A percentile compares a stretch with the other conserved stretches of the same genome.
These are phyloP conservation scores for Trichophyton equinum DNA, from an alignment of 2,329 filamentous ascomycete genomes.

Conservation along the genomic window DNA sequence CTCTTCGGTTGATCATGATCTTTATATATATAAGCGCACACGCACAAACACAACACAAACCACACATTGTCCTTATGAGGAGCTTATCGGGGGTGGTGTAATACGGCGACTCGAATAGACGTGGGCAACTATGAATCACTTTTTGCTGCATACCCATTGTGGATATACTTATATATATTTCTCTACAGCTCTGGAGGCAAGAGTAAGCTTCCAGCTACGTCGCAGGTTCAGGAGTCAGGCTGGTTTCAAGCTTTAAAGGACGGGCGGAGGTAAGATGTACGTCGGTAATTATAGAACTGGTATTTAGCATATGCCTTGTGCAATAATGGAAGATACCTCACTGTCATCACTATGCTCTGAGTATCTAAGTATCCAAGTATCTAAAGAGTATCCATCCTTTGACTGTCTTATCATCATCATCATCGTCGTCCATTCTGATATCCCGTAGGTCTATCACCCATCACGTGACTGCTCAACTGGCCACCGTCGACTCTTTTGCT, in stretches of 20 bases:
- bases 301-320: too few relatives aligned
- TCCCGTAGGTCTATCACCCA: too few relatives aligned
- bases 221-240: not conserved
- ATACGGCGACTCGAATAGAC: not conserved
- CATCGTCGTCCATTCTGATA: too few relatives aligned
- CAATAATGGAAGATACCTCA: too few relatives aligned
- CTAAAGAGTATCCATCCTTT: too few relatives aligned
- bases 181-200: not conserved
- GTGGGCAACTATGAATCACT: not conserved
- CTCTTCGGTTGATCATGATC: constrained; percentile 7
- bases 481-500: not conserved
- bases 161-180: not conserved
- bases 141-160: not conserved
- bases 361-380: too few relatives aligned
- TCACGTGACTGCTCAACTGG: not conserved
- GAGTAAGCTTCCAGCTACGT: not conserved
- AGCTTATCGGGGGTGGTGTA: not conserved
- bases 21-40: not conserved
- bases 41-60: not conserved
- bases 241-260: not conserved
- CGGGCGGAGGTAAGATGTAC: not conserved
- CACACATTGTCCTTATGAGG: not conserved
- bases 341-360: too few relatives aligned
- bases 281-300: not conserved
- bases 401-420: too few relatives aligned